Conservation (phyloP, 768 basidiomycete genomes). For the Neoboletus brunneissimus region DNA sequence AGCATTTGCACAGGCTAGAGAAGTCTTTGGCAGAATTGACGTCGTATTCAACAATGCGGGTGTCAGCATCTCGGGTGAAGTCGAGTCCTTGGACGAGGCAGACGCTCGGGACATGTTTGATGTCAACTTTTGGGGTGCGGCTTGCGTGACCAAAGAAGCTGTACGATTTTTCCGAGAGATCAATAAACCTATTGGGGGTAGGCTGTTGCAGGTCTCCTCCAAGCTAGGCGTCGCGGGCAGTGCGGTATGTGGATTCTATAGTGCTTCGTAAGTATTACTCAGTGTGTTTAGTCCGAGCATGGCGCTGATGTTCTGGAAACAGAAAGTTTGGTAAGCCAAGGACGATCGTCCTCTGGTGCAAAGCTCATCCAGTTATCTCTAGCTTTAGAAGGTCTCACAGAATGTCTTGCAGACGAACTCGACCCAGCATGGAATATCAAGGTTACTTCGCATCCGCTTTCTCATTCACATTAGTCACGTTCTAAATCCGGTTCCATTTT, state of each 20-base stretch:
- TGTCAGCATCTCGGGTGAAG: slow-evolving; percentile 27
- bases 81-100: slow-evolving; percentile 34
- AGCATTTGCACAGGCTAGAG: slow-evolving; percentile 28
- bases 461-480: neutral
- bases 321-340: slow-evolving; percentile 18
- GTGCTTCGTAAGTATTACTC: slow-evolving; percentile 23
- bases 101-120: slow-evolving; percentile 37
- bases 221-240: slow-evolving; percentile 27
- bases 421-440: slow-evolving; percentile 21
- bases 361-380: neutral
- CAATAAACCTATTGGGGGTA: slow-evolving; percentile 38
- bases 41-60: slow-evolving; percentile 40
- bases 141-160: slow-evolving; percentile 30
- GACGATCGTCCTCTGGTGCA: too few relatives aligned
- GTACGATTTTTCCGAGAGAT: slow-evolving; percentile 37
- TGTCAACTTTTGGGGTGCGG: slow-evolving; percentile 36
- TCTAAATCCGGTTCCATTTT: neutral
- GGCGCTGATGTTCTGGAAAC: neutral
- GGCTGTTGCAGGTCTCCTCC: slow-evolving; percentile 40
- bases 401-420: slow-evolving; percentile 9
- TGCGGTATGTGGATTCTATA: slow-evolving; percentile 19
- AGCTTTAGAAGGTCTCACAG: slow-evolving; percentile 18
- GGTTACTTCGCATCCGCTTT: neutral
- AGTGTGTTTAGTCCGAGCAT: too few relatives aligned
- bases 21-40: slow-evolving; percentile 34